phyloP scores from a whole-genome alignment of 257 asterid species.

The Anisodus tanguticus region DNA sequence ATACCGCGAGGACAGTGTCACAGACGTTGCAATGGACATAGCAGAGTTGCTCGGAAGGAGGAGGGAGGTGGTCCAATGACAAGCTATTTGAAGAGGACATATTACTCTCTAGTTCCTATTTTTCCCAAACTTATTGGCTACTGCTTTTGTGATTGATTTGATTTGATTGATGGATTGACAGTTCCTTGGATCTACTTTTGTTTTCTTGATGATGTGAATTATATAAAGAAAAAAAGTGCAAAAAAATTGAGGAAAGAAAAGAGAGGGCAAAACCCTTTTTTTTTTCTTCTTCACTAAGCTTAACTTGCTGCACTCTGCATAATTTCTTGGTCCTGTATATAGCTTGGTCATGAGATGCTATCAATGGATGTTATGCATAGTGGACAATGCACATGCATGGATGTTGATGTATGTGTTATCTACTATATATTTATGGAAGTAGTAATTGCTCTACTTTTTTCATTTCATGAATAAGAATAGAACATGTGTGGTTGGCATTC shows the following conservation, averaged over 20 bases:
- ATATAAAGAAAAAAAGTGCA: too few species aligned
- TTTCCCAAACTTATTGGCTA: conserved; percentile 21
- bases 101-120: not conserved
- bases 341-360: conserved; percentile 28
- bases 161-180: conserved; percentile 45
- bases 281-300: not conserved
- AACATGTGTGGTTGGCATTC: conserved; percentile 53
- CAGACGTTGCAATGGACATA: conserved; percentile 56
- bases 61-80: conserved; percentile 48
- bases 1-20: conserved; percentile 60
- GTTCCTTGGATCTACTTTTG: conserved; percentile 45
- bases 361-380: not conserved
- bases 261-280: conserved; percentile 24
- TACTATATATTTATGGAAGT: not conserved
- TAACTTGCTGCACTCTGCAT: not conserved
- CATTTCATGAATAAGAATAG: conserved; percentile 13
- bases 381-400: conserved; percentile 27
- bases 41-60: conserved; percentile 54
- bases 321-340: conserved; percentile 22
- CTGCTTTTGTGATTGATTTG: conserved; percentile 40
- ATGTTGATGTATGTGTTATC: conserved; percentile 5
- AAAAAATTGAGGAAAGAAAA: conserved; percentile 12
- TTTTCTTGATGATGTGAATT: conserved; percentile 32
- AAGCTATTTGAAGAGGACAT: conserved; percentile 49
- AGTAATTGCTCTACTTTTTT: not conserved